Conservation (phyloP, 805 yeast species). For the Hagleromyces aurorensis region DNA sequence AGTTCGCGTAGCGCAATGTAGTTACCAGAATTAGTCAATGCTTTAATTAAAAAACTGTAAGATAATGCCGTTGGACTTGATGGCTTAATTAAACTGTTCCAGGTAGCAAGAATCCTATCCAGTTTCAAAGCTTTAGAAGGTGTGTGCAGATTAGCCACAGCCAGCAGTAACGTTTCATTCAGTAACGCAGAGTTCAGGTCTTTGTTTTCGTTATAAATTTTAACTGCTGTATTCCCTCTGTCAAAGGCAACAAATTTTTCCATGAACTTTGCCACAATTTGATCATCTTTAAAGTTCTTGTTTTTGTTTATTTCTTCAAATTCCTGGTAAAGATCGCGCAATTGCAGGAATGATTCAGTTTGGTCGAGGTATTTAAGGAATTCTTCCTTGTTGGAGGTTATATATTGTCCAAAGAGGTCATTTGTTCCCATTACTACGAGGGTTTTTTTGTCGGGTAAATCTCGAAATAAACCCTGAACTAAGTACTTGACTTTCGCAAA, state of each 20-base stretch:
- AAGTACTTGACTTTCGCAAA: conserved; percentile 8
- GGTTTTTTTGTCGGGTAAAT: conserved; percentile 1
- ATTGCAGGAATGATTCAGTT: conserved; percentile 9
- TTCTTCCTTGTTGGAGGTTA: conserved; percentile 6
- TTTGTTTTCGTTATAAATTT: conserved; percentile 17
- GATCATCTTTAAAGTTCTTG: conserved; percentile 6
- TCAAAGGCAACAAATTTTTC: conserved; percentile 13
- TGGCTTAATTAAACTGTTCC: conserved; percentile 24
- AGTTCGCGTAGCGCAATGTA: conserved; percentile 12
- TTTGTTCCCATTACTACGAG: conserved; percentile 4
- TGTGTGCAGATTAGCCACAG: conserved; percentile 19
- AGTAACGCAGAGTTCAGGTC: conserved; percentile 7
- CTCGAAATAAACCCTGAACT: conserved; percentile 1
- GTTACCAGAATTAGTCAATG: conserved; percentile 17
- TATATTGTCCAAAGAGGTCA: conserved; percentile 9
- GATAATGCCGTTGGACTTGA: conserved; percentile 11
- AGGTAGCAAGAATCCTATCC: conserved; percentile 26
- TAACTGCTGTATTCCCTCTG: conserved; percentile 16
- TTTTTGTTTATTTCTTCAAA: conserved; percentile 1
- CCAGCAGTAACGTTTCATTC: conserved; percentile 17
- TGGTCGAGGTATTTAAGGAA: conserved; percentile 10
- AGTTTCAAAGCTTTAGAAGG: conserved; percentile 10
- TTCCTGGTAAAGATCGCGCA: conserved; percentile 10
- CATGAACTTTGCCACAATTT: conserved; percentile 20
- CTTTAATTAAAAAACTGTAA: conserved; percentile 18